Evolutionary conservation across 2,329 filamentous ascomycete species (phyloP).

Genomic region (Exophiala lecanii-corni): DNA sequence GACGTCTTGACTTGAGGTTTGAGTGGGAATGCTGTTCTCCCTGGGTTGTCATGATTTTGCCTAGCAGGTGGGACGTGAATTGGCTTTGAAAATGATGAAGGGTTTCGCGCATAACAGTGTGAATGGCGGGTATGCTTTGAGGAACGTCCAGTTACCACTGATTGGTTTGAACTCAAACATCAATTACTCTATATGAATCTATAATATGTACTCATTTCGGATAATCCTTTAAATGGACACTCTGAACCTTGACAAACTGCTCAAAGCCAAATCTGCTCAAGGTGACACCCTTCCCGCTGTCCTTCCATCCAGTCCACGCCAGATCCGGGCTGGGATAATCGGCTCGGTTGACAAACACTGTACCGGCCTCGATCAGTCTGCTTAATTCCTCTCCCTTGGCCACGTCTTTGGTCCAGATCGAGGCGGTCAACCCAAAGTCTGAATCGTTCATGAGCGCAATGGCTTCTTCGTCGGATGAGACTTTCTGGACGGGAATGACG

Average conservation of each 20-base stretch:
- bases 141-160: no score
- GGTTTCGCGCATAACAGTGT: no score
- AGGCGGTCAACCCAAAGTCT: constrained; percentile 90
- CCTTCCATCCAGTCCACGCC: constrained; percentile 98
- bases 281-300: constrained; percentile 87
- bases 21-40: no score
- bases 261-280: constrained; percentile 88
- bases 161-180: no score
- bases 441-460: constrained; percentile 87
- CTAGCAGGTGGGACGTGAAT: no score
- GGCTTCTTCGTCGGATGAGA: constrained; percentile 75
- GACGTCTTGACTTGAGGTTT: no score
- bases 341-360: constrained; percentile 91
- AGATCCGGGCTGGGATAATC: constrained; percentile 89
- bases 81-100: no score
- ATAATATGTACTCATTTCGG: constrained; percentile 47
- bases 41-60: background rate
- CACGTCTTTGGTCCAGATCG: constrained; percentile 91
- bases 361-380: constrained; percentile 82
- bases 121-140: no score
- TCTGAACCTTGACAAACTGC: constrained; percentile 94
- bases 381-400: constrained; percentile 69
- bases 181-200: no score
- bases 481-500: constrained; percentile 84
- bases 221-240: constrained; percentile 84